Evolutionary conservation across 2,329 filamentous ascomycete species (phyloP), one percentile per base, ranked within the genome.

Genomic region (Fusarium tuaranense): DNA sequence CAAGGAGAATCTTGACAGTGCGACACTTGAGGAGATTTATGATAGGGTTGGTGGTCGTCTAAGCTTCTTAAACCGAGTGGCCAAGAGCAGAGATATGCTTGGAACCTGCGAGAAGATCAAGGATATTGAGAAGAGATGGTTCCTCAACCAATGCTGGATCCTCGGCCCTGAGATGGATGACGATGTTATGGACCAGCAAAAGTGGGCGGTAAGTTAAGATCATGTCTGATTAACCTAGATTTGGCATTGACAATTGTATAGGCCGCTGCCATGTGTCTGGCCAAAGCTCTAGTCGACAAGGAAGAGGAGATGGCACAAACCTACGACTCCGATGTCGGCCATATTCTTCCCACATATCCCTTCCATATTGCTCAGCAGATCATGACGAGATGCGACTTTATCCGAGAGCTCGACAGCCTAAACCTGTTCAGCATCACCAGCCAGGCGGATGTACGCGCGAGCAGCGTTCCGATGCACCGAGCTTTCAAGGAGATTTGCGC

Each of bases 111-210:
- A 97, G 93, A 81, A 86, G 67, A 94, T 94, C 78, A 90, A 89
- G 79, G 86, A 91, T 6, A 88, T 87, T 58, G 92, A 94, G 81
- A 93, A 93, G 84, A 91, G 88, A n/a, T 94, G 92, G 92, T 92
- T 94, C 74, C 85, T 94, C 10, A 94, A 93, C 82, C 91, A 93
- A 80, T 94, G 92, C 83, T 93, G 92, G 88, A 93, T 94, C 69
- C 87, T 94, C 5, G 92, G 92, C 13, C 85, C 84, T 62, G 91
- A 92, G 71, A 93, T 94, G 92, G 97, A 98, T 77, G 97, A 98
- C 83, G 97, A 99, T 81, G 97, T 98, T 76, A 98, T 98, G 92
- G 95, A 98, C 80, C 94, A 98, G 83, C 95, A 98, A 81, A 98
- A 98, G 82, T 98, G 95, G 87, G 94, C 95, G 55, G 93, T 95